Evolutionary conservation across 108 stramenopile species (phyloP).

Genomic region (Poteriospumella lacustris): DNA sequence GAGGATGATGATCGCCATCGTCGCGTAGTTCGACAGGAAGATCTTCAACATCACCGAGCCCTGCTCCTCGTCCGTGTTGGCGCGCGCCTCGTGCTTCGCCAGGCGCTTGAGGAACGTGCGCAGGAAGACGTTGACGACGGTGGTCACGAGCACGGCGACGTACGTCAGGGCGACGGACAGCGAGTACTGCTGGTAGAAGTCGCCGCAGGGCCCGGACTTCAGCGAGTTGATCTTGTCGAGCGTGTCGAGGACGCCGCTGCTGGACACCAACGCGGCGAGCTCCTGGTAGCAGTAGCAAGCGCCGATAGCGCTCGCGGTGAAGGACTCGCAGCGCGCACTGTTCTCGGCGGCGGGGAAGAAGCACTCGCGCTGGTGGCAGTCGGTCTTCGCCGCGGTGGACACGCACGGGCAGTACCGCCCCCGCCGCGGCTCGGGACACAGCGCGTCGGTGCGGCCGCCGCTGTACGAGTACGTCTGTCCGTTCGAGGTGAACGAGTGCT

Average conservation of each 20-base stretch:
- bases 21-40: constrained; percentile 15
- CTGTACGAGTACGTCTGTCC: neutral
- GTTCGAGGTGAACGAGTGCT: too few species aligned
- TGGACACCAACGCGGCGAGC: neutral
- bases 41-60: constrained; percentile 12
- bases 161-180: neutral
- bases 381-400: neutral
- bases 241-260: neutral
- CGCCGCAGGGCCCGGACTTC: neutral
- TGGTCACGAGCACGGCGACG: neutral
- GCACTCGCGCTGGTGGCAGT: too few species aligned
- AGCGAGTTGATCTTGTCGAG: neutral
- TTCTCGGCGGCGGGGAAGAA: neutral
- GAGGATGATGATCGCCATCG: constrained; percentile 10
- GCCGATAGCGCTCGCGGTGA: neutral
- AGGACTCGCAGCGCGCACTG: neutral
- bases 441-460: constrained; percentile 2
- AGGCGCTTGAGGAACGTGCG: neutral
- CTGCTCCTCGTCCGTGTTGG: constrained; percentile 5
- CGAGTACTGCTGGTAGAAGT: neutral
- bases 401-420: constrained; percentile 4
- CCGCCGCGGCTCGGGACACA: neutral
- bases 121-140: neutral
- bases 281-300: constrained; percentile 8
- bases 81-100: neutral